phyloP scores from a whole-genome alignment of 441 rosid species.

The Viola pubescens region DNA sequence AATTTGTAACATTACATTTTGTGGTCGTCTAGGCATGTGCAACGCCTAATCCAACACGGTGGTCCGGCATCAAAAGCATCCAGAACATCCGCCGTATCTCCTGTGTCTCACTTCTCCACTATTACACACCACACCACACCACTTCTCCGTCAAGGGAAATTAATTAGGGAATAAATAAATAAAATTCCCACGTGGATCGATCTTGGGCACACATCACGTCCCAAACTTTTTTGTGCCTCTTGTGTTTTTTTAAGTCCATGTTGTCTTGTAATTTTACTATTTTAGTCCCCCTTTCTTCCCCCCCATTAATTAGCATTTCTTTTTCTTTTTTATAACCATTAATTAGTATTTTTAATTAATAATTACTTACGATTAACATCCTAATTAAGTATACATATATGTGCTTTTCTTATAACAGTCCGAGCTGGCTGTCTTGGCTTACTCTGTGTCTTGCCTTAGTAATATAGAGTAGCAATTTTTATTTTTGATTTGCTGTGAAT shows the following conservation, averaged over 20 bases:
- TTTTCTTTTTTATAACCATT: not conserved
- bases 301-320: not conserved
- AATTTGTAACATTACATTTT: slow-evolving; percentile 1
- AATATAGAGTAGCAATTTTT: no score
- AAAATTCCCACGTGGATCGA: slow-evolving; percentile 14
- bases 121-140: not conserved
- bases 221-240: slow-evolving; percentile 8
- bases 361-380: not conserved
- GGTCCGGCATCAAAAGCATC: slow-evolving; percentile 29
- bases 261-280: slow-evolving; percentile 5
- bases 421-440: slow-evolving; percentile 28
- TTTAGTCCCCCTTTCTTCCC: slow-evolving; percentile 5
- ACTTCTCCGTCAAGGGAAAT: not conserved
- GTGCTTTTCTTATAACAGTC: slow-evolving; percentile 1
- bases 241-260: not conserved
- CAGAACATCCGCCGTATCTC: slow-evolving; percentile 51
- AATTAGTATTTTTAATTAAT: not conserved
- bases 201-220: slow-evolving; percentile 16
- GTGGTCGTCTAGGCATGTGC: slow-evolving; percentile 25
- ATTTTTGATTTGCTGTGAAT: no score
- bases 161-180: not conserved
- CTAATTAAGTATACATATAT: not conserved
- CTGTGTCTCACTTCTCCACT: slow-evolving; percentile 33
- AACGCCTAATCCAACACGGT: slow-evolving; percentile 32
- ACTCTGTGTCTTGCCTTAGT: slow-evolving; percentile 12